Evolutionary conservation across 208 protist species (phyloP), one percentile per base, ranked within the genome.

Genomic region (Polymyxa betae): DNA sequence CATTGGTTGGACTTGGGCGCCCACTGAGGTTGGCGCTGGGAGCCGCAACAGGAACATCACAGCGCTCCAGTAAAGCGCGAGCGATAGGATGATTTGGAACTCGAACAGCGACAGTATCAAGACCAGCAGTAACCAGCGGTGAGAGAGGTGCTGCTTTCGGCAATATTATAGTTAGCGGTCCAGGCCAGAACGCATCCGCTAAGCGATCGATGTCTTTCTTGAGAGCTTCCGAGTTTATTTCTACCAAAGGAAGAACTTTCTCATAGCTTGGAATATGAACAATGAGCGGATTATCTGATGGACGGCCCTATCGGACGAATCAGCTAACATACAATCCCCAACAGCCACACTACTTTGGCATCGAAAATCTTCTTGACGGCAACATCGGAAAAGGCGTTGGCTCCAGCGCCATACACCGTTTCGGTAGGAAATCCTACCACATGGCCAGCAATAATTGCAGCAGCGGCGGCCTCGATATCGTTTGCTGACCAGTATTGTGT

Each of bases 331-430:
- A 29, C 20, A 29, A 16, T 16, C 54, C 54, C 20, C 54, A 29
- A 32, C 20, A 66, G 54, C 20, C 54, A 66, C 20, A 29, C 54
- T 32, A 66, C 97, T 91, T 99, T 99, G 32, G 98, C 97, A 12
- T 89, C 90, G 94, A 98, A 99, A 72, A 99, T 98, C 20, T 94
- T 92, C 40, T 91, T 90, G 0, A 96, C 95, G 0, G 97, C 96
- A 0, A 91, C 91, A 60, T 95, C 96, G 88, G 95, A 92, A 20
- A 97, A 92, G 0, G 97, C 98, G 91, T 98, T 96, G 16, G 97
- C 97, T 12, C 98, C 98, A 0, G 99, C 93, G 12, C 98, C 98
- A 92, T 99, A 99, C n/a, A 99, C 98, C 0, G 98, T 99, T 93
- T 99, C 98, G 0, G 98, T 99, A 0, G 98, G 98, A 89, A 99